Conservation (phyloP, 139 green algal species). For the Picochlorum sp. region DNA sequence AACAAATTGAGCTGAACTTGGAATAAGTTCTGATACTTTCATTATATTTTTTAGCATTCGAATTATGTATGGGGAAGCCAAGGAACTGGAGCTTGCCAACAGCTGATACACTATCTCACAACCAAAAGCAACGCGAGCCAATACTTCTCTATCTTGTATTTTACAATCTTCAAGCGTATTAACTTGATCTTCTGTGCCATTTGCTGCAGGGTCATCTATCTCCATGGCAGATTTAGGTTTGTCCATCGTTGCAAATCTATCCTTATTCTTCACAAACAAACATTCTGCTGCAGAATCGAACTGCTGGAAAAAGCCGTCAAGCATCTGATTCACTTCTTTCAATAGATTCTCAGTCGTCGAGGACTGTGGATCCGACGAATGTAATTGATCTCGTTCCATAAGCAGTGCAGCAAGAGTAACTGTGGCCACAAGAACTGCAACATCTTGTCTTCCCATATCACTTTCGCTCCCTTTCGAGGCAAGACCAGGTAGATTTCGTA, state of each 20-base stretch:
- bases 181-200: not conserved
- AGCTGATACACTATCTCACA: not conserved
- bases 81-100: not conserved
- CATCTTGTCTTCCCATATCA: not conserved
- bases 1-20: conserved; percentile 58
- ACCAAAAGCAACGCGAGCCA: not conserved
- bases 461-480: not conserved
- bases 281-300: not conserved
- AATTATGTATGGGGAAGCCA: conserved; percentile 28
- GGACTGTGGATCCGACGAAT: no score
- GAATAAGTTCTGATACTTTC: conserved; percentile 48
- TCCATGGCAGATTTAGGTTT: no score
- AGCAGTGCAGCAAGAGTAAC: not conserved
- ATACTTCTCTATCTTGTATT: not conserved
- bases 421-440: not conserved
- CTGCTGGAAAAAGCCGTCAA: not conserved
- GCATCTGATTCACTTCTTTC: no score
- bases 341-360: no score
- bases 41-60: conserved; percentile 53
- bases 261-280: not conserved
- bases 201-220: no score
- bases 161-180: not conserved
- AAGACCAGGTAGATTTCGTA: not conserved
- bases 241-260: no score
- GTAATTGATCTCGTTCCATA: no score